A percentile compares a stretch with the other conserved stretches of the same genome.
These are phyloP conservation scores for Suaeda aralocaspica DNA, from an alignment of 148 eudicot species.

Conservation along the genomic window DNA sequence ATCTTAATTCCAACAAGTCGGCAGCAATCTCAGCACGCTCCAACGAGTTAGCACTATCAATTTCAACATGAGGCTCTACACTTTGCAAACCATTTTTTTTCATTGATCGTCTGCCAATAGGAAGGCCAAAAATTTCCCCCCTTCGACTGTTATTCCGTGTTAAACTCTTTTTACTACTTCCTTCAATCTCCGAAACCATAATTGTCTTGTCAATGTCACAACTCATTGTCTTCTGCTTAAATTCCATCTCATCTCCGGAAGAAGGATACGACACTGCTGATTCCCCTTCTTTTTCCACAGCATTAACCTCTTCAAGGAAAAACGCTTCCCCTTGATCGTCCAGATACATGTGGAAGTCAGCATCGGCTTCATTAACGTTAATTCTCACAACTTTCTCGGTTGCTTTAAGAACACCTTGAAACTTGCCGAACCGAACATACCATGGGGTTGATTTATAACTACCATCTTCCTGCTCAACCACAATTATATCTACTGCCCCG, in stretches of 20 bases:
- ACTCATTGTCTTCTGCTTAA: conserved; percentile 48
- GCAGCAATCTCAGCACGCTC: conserved; percentile 95
- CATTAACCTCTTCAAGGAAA: conserved; percentile 61
- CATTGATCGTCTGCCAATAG: conserved; percentile 52
- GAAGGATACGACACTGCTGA: conserved; percentile 34
- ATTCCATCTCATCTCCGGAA: conserved; percentile 58
- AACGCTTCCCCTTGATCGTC: conserved; percentile 81
- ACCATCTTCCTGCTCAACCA: conserved; percentile 86
- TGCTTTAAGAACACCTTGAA: conserved; percentile 84
- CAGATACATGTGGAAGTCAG: conserved; percentile 76
- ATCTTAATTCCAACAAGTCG: conserved; percentile 76
- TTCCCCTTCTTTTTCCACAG: conserved; percentile 47
- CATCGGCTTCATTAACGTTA: conserved; percentile 68
- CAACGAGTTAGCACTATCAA: conserved; percentile 39
- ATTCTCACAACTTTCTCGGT: conserved; percentile 64
- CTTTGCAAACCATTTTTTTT: conserved; percentile 33
- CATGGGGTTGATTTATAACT: conserved; percentile 90
- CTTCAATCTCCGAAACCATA: conserved; percentile 39
- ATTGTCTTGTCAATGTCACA: conserved; percentile 35
- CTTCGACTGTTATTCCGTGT: conserved; percentile 35
- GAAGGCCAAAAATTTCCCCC: conserved; percentile 58
- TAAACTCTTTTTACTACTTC: conserved; percentile 32
- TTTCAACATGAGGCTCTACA: conserved; percentile 31
- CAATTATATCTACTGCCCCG: conserved; percentile 95
- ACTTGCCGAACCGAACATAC: conserved; percentile 92